Base-by-base conservation (phyloP, 441 rosid species). In the Syzygium syzygioides region DNA sequence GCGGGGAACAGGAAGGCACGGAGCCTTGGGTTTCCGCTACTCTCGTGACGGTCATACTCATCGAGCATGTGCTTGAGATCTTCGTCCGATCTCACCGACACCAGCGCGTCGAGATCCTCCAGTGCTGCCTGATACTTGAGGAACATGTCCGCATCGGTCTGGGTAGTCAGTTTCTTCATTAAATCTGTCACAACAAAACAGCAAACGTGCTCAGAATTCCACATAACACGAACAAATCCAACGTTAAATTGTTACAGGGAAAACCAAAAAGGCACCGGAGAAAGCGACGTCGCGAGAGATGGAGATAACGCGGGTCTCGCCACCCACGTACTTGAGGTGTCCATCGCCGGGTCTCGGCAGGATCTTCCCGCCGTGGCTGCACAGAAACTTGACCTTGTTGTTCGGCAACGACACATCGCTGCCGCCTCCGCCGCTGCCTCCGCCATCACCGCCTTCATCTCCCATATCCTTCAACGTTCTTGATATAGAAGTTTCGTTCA, bases 291-390 rank as follows among this genome's bases (percentile, higher is more conserved):
- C 94, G 13, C 94, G 94, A 52, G 93, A 90, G 85, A 96, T 92
- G 50, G 95, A 93, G 80, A 96, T 89, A 87, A 96, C 95, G 7
- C 99, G 99, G 45, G 98, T 96, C 90, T 96, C 99, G 4, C 99
- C 98, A 41, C 99, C 98, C 45, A 95, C 94, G 86, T 97, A 97
- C 91, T 95, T 97, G 88, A 96, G 96, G 52, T 91, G 88, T 7
- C 96, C 96, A 23, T 96, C 99, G 18, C 76, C 84, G 14, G 94
- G 94, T 80, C 96, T 92, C 7, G 95, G 96, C 90, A 96, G 86
- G 87, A 97, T 97, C 93, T 94, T 96, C 85, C 99, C 98, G 87
- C 99, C 97, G 90, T 94, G 93, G 91, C 99, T 96, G 87, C 97
- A 96, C 88, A 96, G 89, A 60, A 97, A 93, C 93, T 96, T 97